These are phyloP conservation scores for Aschersonia sp. DNA, from an alignment of 2,329 filamentous ascomycete genomes.

Conservation along the genomic window DNA sequence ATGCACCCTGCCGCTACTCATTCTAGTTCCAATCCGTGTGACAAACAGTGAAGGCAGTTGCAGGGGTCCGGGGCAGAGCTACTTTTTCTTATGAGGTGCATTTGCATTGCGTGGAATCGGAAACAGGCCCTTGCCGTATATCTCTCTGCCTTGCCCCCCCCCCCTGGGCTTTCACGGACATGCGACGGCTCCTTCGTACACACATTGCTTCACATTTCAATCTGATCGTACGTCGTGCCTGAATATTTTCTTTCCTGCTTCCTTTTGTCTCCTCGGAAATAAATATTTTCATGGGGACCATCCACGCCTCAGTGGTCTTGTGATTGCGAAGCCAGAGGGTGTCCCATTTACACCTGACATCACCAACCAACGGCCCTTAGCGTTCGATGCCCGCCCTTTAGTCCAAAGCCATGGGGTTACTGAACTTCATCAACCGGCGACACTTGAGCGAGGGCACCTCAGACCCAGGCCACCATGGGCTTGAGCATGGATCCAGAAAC, in stretches of 20 bases:
- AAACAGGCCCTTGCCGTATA: background rate
- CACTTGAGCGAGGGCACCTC: background rate
- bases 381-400: constrained; percentile 1
- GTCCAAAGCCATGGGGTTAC: constrained; percentile 2
- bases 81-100: background rate
- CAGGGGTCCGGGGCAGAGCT: background rate
- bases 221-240: background rate
- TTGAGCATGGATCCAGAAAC: background rate
- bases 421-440: constrained; percentile 2
- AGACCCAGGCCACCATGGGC: background rate
- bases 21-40: constrained; percentile 1
- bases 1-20: constrained; percentile 4
- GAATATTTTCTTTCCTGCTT: background rate
- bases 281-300: background rate
- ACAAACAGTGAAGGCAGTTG: background rate
- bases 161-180: background rate
- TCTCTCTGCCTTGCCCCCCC: background rate
- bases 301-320: background rate
- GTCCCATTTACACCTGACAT: background rate
- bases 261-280: background rate
- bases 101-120: background rate
- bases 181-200: background rate
- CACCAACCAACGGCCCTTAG: background rate
- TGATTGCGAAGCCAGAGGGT: background rate
- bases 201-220: background rate